These are phyloP conservation scores for Leucocoprinus leucothites DNA, from an alignment of 768 basidiomycete genomes.

Conservation along the genomic window DNA sequence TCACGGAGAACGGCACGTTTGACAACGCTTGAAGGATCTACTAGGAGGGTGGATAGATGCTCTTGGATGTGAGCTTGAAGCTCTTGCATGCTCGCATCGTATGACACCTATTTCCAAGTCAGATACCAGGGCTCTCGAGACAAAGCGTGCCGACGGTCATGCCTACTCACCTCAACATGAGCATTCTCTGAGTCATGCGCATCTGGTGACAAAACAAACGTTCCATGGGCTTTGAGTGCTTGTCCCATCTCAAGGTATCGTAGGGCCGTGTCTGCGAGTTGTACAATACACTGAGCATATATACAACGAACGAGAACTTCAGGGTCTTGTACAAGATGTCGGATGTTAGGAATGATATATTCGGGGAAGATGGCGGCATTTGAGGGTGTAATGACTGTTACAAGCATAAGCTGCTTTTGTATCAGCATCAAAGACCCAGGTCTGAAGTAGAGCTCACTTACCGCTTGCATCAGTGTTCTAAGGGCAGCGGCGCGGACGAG, in stretches of 20 bases:
- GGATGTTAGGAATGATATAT: conserved; percentile 91
- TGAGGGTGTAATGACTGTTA: conserved; percentile 82
- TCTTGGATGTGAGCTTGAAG: conserved; percentile 84
- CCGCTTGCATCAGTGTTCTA: conserved; percentile 78
- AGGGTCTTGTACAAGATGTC: conserved; percentile 76
- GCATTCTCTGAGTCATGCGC: conserved; percentile 73
- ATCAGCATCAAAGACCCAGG: not conserved
- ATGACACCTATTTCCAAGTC: conserved; percentile 65
- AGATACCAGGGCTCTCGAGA: not conserved
- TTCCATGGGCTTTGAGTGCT: conserved; percentile 81
- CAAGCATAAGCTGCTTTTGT: conserved; percentile 39
- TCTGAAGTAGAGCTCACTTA: conserved; percentile 35
- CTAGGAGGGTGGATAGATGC: conserved; percentile 79
- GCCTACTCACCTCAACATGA: conserved; percentile 68
- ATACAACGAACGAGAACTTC: conserved; percentile 79
- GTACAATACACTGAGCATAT: conserved; percentile 82
- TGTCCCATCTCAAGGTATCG: conserved; percentile 93
- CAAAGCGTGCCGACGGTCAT: not conserved
- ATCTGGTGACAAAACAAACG: conserved; percentile 60
- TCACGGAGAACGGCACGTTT: conserved; percentile 88
- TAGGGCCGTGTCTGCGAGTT: conserved; percentile 82
- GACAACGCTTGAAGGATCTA: conserved; percentile 86
- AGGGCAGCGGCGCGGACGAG: conserved; percentile 79
- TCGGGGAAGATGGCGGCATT: conserved; percentile 81
- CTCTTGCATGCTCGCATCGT: conserved; percentile 84